Evolutionary conservation across 1,139 yeast genomes (phyloP).

Genomic region (Protomyces arabidopsidicola): DNA sequence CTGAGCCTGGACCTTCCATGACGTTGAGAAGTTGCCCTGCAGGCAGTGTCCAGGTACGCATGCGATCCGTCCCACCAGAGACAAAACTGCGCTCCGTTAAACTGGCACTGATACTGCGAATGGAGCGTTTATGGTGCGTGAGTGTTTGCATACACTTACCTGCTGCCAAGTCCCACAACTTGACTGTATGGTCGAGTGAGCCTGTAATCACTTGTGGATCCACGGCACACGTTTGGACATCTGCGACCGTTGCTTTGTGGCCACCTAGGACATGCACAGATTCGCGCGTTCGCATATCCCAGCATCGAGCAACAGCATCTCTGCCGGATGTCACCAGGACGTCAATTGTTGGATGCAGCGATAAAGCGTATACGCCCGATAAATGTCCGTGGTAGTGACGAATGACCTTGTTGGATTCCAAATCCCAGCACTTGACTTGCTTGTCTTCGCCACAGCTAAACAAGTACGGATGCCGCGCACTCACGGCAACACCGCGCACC

Average conservation of each 20-base stretch:
- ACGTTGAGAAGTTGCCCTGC: conserved; percentile 64
- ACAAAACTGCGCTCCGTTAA: conserved; percentile 73
- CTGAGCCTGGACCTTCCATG: conserved; percentile 41
- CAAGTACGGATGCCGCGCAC: conserved; percentile 75
- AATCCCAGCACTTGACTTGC: conserved; percentile 93
- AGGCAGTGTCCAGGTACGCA: conserved; percentile 81
- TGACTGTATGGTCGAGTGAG: conserved; percentile 77
- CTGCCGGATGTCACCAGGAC: conserved; percentile 85
- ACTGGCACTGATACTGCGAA: conserved; percentile 66
- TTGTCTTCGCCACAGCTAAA: conserved; percentile 94
- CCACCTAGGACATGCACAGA: conserved; percentile 78
- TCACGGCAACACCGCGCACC: conserved; percentile 69
- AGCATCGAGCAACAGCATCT: conserved; percentile 78
- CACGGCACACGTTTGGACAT: conserved; percentile 59
- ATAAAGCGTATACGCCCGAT: conserved; percentile 80
- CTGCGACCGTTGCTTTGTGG: conserved; percentile 69
- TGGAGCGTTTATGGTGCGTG: conserved; percentile 80
- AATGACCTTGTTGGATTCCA: conserved; percentile 75
- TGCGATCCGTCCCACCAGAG: conserved; percentile 71
- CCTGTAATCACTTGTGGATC: conserved; percentile 86
- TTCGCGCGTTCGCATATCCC: conserved; percentile 85
- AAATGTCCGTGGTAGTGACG: conserved; percentile 92
- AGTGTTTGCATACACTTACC: conserved; percentile 58
- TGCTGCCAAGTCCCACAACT: conserved; percentile 80
- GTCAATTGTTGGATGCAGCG: conserved; percentile 81